These are phyloP conservation scores for Elsinoe fawcettii DNA, from an alignment of 2,329 filamentous ascomycete species.

Conservation along the genomic window DNA sequence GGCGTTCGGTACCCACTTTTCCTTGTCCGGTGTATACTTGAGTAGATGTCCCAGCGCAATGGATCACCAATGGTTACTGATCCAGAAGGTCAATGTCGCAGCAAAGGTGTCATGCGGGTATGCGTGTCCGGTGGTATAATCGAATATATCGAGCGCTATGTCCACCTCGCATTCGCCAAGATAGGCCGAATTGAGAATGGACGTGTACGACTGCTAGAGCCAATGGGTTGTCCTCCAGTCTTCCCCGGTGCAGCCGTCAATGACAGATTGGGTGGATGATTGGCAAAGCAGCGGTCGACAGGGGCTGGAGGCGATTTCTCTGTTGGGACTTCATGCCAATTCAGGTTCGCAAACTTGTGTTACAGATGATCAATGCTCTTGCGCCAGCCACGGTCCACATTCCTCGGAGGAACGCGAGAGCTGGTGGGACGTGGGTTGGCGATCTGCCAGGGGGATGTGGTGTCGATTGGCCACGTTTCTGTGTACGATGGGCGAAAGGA, in stretches of 20 bases:
- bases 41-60: slow-evolving; percentile 6
- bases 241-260: background rate
- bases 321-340: slow-evolving; percentile 5
- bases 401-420: slow-evolving; percentile 4
- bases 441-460: slow-evolving; percentile 2
- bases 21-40: background rate
- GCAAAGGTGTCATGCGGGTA: slow-evolving; percentile 7
- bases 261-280: background rate
- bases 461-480: slow-evolving; percentile 1
- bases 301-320: background rate
- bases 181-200: background rate
- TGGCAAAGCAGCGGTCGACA: background rate
- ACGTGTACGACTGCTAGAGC: background rate
- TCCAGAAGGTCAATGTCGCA: slow-evolving; percentile 1
- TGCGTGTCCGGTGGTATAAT: slow-evolving; percentile 6
- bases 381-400: slow-evolving; percentile 13
- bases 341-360: slow-evolving; percentile 9
- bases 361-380: slow-evolving; percentile 13
- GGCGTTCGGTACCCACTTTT: background rate
- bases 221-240: slow-evolving; percentile 3
- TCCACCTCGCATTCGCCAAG: slow-evolving; percentile 13
- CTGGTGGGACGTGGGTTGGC: background rate
- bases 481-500: background rate
- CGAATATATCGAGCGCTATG: slow-evolving; percentile 11
- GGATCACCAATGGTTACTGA: slow-evolving; percentile 6